These are phyloP conservation scores for Neopestalotiopsis rosae DNA, from an alignment of 2,329 filamentous ascomycete genomes.

Conservation along the genomic window DNA sequence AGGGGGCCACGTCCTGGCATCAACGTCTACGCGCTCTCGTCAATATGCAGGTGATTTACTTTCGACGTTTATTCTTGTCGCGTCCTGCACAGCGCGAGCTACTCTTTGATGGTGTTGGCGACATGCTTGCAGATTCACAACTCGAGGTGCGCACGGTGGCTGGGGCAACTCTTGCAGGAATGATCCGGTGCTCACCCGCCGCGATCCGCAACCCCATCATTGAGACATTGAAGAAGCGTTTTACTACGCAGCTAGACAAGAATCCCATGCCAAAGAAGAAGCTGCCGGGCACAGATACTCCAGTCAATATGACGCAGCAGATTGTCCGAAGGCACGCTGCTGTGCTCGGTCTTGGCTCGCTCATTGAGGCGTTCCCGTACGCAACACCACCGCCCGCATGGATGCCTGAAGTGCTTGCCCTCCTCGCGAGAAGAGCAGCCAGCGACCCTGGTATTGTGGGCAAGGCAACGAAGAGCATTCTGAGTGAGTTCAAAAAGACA, in stretches of 20 bases:
- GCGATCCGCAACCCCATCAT: constrained; percentile 81
- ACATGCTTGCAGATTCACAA: constrained; percentile 90
- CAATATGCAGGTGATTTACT: constrained; percentile 99
- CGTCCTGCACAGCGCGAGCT: constrained; percentile 74
- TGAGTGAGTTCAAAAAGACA: constrained; percentile 99
- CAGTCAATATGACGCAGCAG: constrained; percentile 74
- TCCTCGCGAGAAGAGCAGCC: constrained; percentile 82
- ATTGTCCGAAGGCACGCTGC: constrained; percentile 87
- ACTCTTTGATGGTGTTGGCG: constrained; percentile 90
- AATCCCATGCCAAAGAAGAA: constrained; percentile 87
- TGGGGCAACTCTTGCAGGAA: constrained; percentile 90
- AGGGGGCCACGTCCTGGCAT: constrained; percentile 87
- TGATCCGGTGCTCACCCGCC: constrained; percentile 94
- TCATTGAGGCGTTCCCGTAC: constrained; percentile 96
- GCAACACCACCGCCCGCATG: constrained; percentile 88
- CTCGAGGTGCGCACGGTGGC: constrained; percentile 94
- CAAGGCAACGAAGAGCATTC: constrained; percentile 90
- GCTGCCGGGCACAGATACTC: constrained; percentile 69
- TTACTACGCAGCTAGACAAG: constrained; percentile 75
- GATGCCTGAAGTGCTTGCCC: constrained; percentile 92
- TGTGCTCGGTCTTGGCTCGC: constrained; percentile 85
- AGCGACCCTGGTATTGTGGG: constrained; percentile 91
- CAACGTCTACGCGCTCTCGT: constrained; percentile 93
- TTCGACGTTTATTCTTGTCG: constrained; percentile 91
- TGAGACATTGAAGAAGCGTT: constrained; percentile 74